phyloP scores from a whole-genome alignment of 1,139 yeast species.

The Sugiyamaella paludigena region DNA sequence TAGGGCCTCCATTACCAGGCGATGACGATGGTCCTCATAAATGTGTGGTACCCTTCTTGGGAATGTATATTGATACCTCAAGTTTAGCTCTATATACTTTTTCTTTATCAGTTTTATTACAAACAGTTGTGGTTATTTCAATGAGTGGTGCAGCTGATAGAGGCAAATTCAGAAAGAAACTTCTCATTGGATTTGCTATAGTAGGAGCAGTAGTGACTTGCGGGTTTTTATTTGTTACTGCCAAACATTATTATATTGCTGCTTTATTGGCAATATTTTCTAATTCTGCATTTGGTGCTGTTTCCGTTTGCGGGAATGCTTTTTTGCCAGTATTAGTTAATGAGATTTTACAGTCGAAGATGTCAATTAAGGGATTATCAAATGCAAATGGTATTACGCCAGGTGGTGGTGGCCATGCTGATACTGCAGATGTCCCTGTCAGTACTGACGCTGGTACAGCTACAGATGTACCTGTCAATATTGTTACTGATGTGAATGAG shows the following conservation, averaged over 20 bases:
- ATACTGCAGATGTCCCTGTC: constrained; percentile 11
- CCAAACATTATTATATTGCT: constrained; percentile 52
- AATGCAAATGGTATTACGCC: not conserved
- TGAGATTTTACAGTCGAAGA: constrained; percentile 17
- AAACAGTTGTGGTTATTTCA: constrained; percentile 61
- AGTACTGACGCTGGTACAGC: not conserved
- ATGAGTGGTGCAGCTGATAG: constrained; percentile 67
- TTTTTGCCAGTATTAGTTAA: constrained; percentile 56
- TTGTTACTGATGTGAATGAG: too few relatives aligned
- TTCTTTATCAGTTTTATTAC: constrained; percentile 60
- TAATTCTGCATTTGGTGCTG: constrained; percentile 69
- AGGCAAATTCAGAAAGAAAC: constrained; percentile 50
- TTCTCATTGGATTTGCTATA: constrained; percentile 53
- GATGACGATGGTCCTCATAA: constrained; percentile 22
- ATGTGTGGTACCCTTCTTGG: constrained; percentile 50
- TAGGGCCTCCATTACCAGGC: constrained; percentile 18
- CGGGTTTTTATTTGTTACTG: constrained; percentile 43
- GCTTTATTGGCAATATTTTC: constrained; percentile 57
- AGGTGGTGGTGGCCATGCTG: constrained; percentile 19
- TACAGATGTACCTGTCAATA: too few relatives aligned
- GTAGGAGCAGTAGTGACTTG: constrained; percentile 55
- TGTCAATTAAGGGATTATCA: too few relatives aligned
- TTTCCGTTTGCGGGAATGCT: constrained; percentile 73
- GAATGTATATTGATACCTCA: constrained; percentile 57
- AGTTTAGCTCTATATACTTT: constrained; percentile 68